Percentiles rank a stretch among this genome's conserved stretches.
Conservation (phyloP, 768 basidiomycete genomes). For the Lactarius evosmus region DNA sequence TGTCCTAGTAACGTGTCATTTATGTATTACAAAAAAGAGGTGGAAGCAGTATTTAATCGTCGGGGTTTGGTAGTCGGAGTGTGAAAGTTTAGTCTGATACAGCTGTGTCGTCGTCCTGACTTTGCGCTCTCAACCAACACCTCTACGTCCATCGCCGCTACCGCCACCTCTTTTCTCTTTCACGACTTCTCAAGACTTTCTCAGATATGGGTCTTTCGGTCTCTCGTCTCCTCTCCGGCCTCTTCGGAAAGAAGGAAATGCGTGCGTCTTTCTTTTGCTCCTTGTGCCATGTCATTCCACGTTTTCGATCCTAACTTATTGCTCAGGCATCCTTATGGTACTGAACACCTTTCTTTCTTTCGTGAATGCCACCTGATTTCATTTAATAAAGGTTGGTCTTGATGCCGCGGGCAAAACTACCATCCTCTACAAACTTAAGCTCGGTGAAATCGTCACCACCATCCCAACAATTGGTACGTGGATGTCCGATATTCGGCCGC, state of each 20-base stretch:
- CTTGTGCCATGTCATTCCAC: constrained; percentile 30
- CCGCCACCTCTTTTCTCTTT: constrained; percentile 4
- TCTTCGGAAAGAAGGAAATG: constrained; percentile 99
- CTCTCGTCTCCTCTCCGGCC: constrained; percentile 69
- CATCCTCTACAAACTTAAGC: constrained; percentile 98
- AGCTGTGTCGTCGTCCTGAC: background rate
- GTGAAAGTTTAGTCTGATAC: constrained; percentile 9
- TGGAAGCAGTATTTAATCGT: background rate
- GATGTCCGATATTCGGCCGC: constrained; percentile 14
- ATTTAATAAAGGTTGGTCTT: constrained; percentile 77
- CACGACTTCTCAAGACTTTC: constrained; percentile 9
- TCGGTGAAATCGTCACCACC: constrained; percentile 99
- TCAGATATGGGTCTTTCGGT: constrained; percentile 70
- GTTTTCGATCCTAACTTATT: constrained; percentile 31
- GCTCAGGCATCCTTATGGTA: constrained; percentile 93
- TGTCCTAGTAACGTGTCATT: background rate
- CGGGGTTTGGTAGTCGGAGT: constrained; percentile 22
- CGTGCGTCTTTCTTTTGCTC: constrained; percentile 56
- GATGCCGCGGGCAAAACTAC: constrained; percentile 99
- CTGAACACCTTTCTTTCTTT: background rate
- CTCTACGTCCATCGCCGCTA: constrained; percentile 8
- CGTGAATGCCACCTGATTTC: constrained; percentile 6
- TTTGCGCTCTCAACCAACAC: constrained; percentile 21
- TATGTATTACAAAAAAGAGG: background rate
- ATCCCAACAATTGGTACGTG: constrained; percentile 97